Evolutionary conservation across 495 filamentous ascomycete genomes (phyloP).

Genomic region (Chlorociboria aeruginascens): DNA sequence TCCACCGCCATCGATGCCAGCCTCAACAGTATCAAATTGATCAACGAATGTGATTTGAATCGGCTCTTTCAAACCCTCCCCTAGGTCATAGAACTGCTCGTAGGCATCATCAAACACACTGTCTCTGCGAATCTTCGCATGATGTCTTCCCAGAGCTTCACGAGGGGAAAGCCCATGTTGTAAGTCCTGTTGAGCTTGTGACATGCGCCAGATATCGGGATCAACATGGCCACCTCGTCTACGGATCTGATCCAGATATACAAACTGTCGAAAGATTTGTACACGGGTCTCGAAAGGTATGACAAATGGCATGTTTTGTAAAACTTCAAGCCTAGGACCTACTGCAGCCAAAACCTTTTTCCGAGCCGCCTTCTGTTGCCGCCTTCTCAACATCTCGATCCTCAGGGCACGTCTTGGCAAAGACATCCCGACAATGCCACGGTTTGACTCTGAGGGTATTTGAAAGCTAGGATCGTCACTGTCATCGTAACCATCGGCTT

Average conservation of each 20-base stretch:
- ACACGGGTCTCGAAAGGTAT: conserved; percentile 90
- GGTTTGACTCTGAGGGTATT: conserved; percentile 9
- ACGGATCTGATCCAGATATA: conserved; percentile 65
- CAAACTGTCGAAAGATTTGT: conserved; percentile 89
- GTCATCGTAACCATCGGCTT: conserved; percentile 37
- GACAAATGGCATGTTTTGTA: conserved; percentile 94
- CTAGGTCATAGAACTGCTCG: conserved; percentile 69
- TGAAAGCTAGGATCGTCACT: conserved; percentile 26
- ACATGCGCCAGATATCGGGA: conserved; percentile 67
- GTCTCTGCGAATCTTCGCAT: conserved; percentile 71
- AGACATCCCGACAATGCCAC: conserved; percentile 11
- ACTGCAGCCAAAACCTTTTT: conserved; percentile 61
- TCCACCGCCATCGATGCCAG: conserved; percentile 92
- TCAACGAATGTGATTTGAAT: conserved; percentile 98
- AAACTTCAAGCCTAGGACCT: conserved; percentile 75
- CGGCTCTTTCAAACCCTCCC: conserved; percentile 81
- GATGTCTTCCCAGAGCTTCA: conserved; percentile 55
- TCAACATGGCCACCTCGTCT: conserved; percentile 67
- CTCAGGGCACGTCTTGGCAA: conserved; percentile 13
- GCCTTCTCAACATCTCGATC: conserved; percentile 37
- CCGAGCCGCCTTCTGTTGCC: conserved; percentile 51
- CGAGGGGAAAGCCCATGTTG: conserved; percentile 16
- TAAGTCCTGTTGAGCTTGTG: conserved; percentile 33
- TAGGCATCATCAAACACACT: conserved; percentile 79
- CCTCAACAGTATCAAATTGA: conserved; percentile 73